phyloP scores from a whole-genome alignment of 2,329 filamentous ascomycete species.

The Cryphonectria nitschkei region DNA sequence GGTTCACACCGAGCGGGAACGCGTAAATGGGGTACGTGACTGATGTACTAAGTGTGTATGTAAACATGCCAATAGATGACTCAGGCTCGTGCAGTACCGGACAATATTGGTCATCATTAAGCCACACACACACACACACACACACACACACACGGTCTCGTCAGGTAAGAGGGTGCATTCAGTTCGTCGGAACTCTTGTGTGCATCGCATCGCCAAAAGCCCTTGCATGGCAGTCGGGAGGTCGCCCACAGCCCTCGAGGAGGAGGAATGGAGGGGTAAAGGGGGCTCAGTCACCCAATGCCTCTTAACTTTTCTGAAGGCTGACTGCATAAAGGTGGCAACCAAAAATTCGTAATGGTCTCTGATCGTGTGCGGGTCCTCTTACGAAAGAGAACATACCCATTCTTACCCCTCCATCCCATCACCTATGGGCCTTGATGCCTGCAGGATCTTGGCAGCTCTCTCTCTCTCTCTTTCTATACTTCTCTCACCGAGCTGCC shows the following conservation, averaged over 20 bases:
- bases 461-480: no score
- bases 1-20: neutral
- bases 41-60: neutral
- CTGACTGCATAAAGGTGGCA: conserved; percentile 3
- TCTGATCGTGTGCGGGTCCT: conserved; percentile 1
- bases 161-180: neutral
- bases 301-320: neutral
- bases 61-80: neutral
- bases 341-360: neutral
- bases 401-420: neutral
- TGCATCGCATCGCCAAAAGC: neutral
- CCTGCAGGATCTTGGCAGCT: neutral
- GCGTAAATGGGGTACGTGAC: neutral
- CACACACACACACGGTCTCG: neutral
- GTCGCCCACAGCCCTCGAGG: neutral
- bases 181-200: neutral
- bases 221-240: neutral
- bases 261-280: neutral
- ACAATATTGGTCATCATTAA: neutral
- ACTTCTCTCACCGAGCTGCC: neutral
- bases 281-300: neutral
- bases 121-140: neutral
- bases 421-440: neutral
- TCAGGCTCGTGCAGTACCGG: neutral
- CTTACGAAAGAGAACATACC: neutral